These are phyloP conservation scores for Larix sibirica DNA, from an alignment of 83 land plant species.

Conservation along the genomic window DNA sequence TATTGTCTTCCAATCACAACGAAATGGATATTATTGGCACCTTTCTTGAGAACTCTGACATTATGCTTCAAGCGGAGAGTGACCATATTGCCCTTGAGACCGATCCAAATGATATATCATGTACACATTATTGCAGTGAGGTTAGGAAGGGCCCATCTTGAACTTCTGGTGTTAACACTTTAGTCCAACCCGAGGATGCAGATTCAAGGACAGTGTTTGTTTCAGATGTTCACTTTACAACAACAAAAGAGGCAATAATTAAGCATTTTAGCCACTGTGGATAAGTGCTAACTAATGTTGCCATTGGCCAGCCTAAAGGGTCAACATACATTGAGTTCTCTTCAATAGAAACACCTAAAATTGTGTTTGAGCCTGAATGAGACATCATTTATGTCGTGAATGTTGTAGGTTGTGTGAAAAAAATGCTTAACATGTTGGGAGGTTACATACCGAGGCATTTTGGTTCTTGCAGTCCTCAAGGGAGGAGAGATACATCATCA, in stretches of 20 bases:
- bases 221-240: conserved; percentile 88
- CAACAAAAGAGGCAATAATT: conserved; percentile 22
- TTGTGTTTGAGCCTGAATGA: conserved; percentile 58
- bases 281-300: conserved; percentile 67
- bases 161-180: conserved; percentile 26
- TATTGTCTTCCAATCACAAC: neutral
- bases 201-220: conserved; percentile 75
- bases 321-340: conserved; percentile 85
- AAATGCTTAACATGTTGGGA: neutral
- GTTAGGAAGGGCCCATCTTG: conserved; percentile 2
- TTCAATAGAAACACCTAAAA: conserved; percentile 72
- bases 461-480: no score
- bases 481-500: no score
- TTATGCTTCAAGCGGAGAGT: neutral
- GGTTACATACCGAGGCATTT: no score
- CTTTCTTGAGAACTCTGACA: neutral
- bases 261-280: conserved; percentile 88
- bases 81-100: neutral
- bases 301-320: conserved; percentile 83
- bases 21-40: conserved; percentile 5
- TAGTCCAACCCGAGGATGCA: conserved; percentile 58
- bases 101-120: conserved; percentile 13
- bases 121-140: neutral
- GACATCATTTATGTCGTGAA: conserved; percentile 31
- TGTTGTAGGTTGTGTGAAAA: conserved; percentile 49